phyloP scores from a whole-genome alignment of 73 alveolate species.

The Uronychia setigera region DNA sequence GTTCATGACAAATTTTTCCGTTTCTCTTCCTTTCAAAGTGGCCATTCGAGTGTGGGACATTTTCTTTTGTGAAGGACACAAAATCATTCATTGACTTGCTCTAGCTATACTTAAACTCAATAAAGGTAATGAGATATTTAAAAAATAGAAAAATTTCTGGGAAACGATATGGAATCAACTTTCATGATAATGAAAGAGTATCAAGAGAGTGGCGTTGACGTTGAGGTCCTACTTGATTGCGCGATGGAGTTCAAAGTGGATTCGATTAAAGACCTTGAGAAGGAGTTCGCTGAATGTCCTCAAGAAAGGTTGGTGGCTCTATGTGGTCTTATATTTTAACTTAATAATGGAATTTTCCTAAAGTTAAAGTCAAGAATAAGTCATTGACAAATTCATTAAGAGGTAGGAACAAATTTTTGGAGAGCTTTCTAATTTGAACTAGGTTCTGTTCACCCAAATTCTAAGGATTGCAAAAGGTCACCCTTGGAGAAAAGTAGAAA shows the following conservation, averaged over 20 bases:
- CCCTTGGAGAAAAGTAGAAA: too few relatives aligned
- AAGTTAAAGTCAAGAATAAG: neutral
- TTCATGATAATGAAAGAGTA: neutral
- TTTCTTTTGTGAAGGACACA: conserved; percentile 85
- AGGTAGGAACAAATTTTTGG: too few relatives aligned
- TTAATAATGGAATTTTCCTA: too few relatives aligned
- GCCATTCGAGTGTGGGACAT: conserved; percentile 92
- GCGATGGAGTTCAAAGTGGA: neutral
- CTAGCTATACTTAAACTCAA: conserved; percentile 84
- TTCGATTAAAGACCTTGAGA: neutral
- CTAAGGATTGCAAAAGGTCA: too few relatives aligned
- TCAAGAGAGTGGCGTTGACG: neutral
- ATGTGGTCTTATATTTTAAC: neutral
- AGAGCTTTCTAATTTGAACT: too few relatives aligned
- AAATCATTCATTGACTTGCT: conserved; percentile 86
- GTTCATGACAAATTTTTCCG: conserved; percentile 90
- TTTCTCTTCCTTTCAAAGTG: conserved; percentile 71
- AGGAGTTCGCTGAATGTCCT: neutral
- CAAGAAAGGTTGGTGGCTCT: neutral
- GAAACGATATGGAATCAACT: neutral
- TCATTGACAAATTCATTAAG: neutral
- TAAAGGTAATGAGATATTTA: conserved; percentile 15
- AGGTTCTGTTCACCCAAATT: too few relatives aligned
- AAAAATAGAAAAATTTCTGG: neutral
- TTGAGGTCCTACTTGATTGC: neutral